These are phyloP conservation scores for Didymella keratinophila DNA, from an alignment of 2,329 filamentous ascomycete species.

Conservation along the genomic window DNA sequence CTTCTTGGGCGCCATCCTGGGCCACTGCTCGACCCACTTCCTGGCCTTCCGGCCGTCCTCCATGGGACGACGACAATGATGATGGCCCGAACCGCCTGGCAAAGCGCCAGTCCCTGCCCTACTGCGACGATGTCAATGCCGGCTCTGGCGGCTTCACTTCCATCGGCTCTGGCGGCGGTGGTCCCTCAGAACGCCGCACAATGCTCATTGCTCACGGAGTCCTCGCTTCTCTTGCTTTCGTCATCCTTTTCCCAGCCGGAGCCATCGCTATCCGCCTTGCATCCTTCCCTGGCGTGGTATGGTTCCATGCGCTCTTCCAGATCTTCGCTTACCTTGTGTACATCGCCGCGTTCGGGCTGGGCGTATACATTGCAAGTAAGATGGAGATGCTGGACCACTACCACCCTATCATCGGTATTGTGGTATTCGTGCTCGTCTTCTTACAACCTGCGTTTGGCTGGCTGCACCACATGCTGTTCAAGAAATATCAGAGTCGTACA, in stretches of 20 bases:
- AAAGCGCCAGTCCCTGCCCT: conserved; percentile 38
- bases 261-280: conserved; percentile 54
- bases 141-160: conserved; percentile 27
- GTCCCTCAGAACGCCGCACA: conserved; percentile 25
- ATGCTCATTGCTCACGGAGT: conserved; percentile 56
- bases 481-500: conserved; percentile 55
- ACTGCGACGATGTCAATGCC: conserved; percentile 39
- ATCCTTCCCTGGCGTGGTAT: conserved; percentile 54
- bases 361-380: conserved; percentile 58
- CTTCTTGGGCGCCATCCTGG: conserved; percentile 15
- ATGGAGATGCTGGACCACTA: conserved; percentile 48
- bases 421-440: conserved; percentile 60
- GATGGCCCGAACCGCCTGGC: conserved; percentile 6
- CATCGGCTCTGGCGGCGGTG: conserved; percentile 15
- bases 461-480: conserved; percentile 61
- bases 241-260: conserved; percentile 56
- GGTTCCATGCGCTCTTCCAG: conserved; percentile 59
- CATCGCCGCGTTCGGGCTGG: conserved; percentile 60
- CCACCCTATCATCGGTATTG: conserved; percentile 64
- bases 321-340: conserved; percentile 57
- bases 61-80: conserved; percentile 7
- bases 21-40: conserved; percentile 31
- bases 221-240: conserved; percentile 55
- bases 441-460: conserved; percentile 63
- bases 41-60: conserved; percentile 21